Evolutionary conservation across 768 basidiomycete genomes (phyloP), one percentile per base, ranked within the genome.

Genomic region (Pulveroboletus sp.): DNA sequence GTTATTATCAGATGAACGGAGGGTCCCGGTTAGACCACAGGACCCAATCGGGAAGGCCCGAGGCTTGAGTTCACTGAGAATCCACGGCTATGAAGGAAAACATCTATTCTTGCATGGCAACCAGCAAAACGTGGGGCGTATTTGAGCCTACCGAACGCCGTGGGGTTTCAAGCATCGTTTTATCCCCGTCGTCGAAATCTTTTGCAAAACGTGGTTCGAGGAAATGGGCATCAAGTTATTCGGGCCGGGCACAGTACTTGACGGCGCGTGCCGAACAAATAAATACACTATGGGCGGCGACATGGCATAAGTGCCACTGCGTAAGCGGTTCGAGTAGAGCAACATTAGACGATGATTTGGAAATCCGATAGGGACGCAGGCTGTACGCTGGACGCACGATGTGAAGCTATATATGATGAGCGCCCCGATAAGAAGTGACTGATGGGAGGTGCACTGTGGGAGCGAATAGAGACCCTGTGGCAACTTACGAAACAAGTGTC

Each of bases 371-470:
- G 63, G 58, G 53, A 66, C 59, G 53, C 45, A 27, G 52, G 55
- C 46, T 51, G 60, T 59, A 47, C 48, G 57, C 60, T 63, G 46
- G 55, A 62, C 52, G 56, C 47, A 52, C 51, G 48, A 57, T 62
- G 61, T 66, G 66, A 66, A 64, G 55, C 61, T 68, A 67, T 68
- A 64, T 61, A 58, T 62, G 69, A 69, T 68, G 68, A 61, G 52
- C 58, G 57, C 55, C 64, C 63, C 58, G 77, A 76, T 76, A 76
- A 75, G 68, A 68, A 57, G 72, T 75, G 74, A 76, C 69, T 78
- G 75, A 76, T 79, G 74, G 69, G 64, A 71, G 63, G 67, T 50
- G 47, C 45, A 35, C 51, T 66, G 61, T 69, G 65, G 62, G 65
- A 69, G 60, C 49, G 21, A 48, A 40, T 38, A 24, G 46, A 50